A percentile compares a stretch with the other conserved stretches of the same genome.
phyloP scores from a whole-genome alignment of 495 filamentous ascomycete species.

The Penicillium psychrofluorescens region DNA sequence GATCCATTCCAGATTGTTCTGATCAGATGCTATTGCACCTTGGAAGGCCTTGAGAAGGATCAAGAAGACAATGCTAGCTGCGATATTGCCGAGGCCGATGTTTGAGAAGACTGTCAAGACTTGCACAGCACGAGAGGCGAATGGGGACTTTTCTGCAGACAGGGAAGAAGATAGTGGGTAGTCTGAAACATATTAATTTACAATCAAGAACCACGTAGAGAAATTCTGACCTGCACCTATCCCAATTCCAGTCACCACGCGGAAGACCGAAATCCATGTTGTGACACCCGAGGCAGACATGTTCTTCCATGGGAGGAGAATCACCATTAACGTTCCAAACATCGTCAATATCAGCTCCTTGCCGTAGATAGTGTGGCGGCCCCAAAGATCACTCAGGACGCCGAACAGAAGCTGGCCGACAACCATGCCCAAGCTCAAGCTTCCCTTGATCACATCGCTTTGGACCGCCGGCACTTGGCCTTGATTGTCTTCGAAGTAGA shows the following conservation, averaged over 20 bases:
- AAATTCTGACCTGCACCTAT: slow-evolving; percentile 5
- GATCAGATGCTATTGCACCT: slow-evolving; percentile 1
- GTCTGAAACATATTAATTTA: slow-evolving; percentile 1
- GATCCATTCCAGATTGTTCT: slow-evolving; percentile 8
- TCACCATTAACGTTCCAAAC: slow-evolving; percentile 10
- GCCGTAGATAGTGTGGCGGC: slow-evolving; percentile 8
- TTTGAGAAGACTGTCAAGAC: slow-evolving; percentile 9
- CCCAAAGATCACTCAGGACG: slow-evolving; percentile 7
- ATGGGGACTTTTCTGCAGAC: slow-evolving; percentile 8
- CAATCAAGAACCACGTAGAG: not conserved
- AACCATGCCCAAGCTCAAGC: slow-evolving; percentile 10
- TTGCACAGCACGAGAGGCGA: slow-evolving; percentile 9
- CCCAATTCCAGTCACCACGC: slow-evolving; percentile 11
- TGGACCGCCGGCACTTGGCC: slow-evolving; percentile 7
- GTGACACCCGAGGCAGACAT: slow-evolving; percentile 7
- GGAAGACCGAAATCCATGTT: slow-evolving; percentile 12
- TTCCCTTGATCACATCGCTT: slow-evolving; percentile 13
- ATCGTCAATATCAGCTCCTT: slow-evolving; percentile 8
- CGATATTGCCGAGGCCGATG: slow-evolving; percentile 10
- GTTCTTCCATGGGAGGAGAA: slow-evolving; percentile 11
- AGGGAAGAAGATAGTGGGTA: slow-evolving; percentile 13
- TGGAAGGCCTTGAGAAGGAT: slow-evolving; percentile 12
- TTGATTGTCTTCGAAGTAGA: slow-evolving; percentile 5
- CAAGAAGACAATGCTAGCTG: slow-evolving; percentile 12
- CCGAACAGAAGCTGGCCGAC: slow-evolving; percentile 8